Evolutionary conservation across 2,329 filamentous ascomycete species (phyloP), one percentile per base, ranked within the genome.

Genomic region (Epichloe amarillans): DNA sequence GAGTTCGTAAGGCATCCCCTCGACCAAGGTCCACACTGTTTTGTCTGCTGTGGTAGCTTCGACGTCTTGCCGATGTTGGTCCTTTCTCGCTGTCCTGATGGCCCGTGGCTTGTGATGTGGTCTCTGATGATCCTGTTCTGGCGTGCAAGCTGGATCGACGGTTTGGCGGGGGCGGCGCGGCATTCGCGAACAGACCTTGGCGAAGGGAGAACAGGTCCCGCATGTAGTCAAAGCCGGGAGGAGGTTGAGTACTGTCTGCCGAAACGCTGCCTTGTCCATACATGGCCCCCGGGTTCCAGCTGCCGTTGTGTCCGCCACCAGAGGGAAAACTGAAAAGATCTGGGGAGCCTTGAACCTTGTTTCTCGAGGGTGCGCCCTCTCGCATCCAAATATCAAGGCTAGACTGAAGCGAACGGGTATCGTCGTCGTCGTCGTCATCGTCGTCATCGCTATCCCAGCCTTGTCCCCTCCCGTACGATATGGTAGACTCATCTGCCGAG

Each of bases 311-410:
- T n/a, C 56, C 52, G 0, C 66, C 59, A 6, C 60, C 64, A 0
- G 62, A 63, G 0, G 76, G 76, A 52, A 80, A 78, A 17, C 71
- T 67, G 52, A 80, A 80, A 2, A 80, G 64, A 51, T 80, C 77
- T 0, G 76, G 76, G 4, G 76, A 77, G 0, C 56, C 56, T 26
- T 64, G 60, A 7, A 60, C 59, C 1, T 57, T 60, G 0, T 62
- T 60, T 1, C 50, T 52, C 4, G 54, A 53, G 0, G 72, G 73
- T 35, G 70, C 62, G 49, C 74, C 75, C 59, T 78, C 75, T 6
- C 70, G 71, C 64, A 81, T 70, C 77, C 77, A 82, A 23, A 77
- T 76, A 50, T 81, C 78, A 5, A 76, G 68, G 53, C 71, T 76
- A 1, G 74, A 77, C 1, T 71, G 65, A 3, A 71, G 59, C 2